Evolutionary conservation across 352 stramenopile genomes (phyloP), one percentile per base, ranked within the genome.

Genomic region (Globisporangium sylvaticum): DNA sequence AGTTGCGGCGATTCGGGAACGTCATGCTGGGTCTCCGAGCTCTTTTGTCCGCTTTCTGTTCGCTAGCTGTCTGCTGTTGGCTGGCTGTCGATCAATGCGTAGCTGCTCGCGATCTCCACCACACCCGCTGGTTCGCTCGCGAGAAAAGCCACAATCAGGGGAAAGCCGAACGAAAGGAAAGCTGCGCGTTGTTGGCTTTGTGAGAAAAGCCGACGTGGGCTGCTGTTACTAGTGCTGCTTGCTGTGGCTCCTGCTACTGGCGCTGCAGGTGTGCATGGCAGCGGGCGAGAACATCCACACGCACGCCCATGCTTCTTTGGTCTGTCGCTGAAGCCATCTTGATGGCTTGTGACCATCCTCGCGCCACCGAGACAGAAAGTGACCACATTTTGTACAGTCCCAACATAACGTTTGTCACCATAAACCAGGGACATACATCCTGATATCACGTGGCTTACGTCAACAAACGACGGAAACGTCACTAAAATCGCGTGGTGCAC

Each of bases 1-100:
- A 92, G 58, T 75, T 73, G 56, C 50, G 4, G 46, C 77, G 80
- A 66, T 91, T 90, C 20, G 84, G 82, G 22, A 91, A 75, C 71
- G 84, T 87, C 82, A 90, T 92, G 60, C 6, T 59, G 27, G 22
- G 22, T 27, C 14, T 37, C 25, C 8, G 14, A 14, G 52, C 18
- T 32, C 39, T 18, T 65, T 42, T 4, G 10, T 42, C n/a, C n/a
- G 34, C 29, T 64, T 25, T 56, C 22, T 58, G 15, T 6, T 24
- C 9, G 25, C 24, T 31, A 22, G 25, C 14, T 37, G 12, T 22
- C 4, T 53, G 31, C 18, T 5, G 31, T 34, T 34, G 31, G 6
- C 27, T 8, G n/a, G 27, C 27, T 12, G 15, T 31, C 29, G 8
- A 24, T 14, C 20, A 58, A 56, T 59, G 54, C 14, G 54, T 59